phyloP scores from a whole-genome alignment of 495 filamentous ascomycete genomes.

The Chaetomium cochliodes region DNA sequence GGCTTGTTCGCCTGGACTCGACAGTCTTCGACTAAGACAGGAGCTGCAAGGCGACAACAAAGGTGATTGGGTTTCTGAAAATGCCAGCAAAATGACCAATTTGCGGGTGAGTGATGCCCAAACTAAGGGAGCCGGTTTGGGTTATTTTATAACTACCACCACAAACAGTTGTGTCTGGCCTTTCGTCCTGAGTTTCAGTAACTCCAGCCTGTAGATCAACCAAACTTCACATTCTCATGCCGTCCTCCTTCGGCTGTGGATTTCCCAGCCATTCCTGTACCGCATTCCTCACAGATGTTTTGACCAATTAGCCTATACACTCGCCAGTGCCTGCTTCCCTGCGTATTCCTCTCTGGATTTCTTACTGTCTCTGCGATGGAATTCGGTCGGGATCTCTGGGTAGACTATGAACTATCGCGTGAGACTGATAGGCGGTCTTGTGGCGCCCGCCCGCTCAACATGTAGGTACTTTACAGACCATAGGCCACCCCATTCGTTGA shows the following conservation, averaged over 20 bases:
- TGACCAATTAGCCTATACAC: constrained; percentile 10
- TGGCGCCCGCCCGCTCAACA: too few species aligned
- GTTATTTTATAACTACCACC: constrained; percentile 1
- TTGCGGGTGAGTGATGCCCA: background rate
- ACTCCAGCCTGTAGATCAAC: constrained; percentile 18
- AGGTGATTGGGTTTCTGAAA: constrained; percentile 4
- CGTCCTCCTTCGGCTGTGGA: background rate
- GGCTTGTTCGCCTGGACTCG: background rate
- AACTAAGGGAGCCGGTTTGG: background rate
- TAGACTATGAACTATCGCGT: too few species aligned
- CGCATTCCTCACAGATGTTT: background rate
- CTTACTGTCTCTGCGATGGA: background rate
- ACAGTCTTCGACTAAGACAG: background rate
- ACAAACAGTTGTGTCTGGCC: too few species aligned
- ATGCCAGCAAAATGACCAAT: constrained; percentile 6
- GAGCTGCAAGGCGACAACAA: constrained; percentile 1
- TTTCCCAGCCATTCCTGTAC: background rate
- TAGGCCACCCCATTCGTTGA: too few species aligned
- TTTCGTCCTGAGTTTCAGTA: constrained; percentile 6
- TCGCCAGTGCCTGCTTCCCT: background rate
- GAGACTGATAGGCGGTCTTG: too few species aligned
- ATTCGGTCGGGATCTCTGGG: background rate
- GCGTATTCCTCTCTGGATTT: background rate
- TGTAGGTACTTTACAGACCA: too few species aligned
- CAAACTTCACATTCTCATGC: constrained; percentile 10